Conservation (phyloP, 2,329 filamentous ascomycete species). For the Trichophyton equinum region DNA sequence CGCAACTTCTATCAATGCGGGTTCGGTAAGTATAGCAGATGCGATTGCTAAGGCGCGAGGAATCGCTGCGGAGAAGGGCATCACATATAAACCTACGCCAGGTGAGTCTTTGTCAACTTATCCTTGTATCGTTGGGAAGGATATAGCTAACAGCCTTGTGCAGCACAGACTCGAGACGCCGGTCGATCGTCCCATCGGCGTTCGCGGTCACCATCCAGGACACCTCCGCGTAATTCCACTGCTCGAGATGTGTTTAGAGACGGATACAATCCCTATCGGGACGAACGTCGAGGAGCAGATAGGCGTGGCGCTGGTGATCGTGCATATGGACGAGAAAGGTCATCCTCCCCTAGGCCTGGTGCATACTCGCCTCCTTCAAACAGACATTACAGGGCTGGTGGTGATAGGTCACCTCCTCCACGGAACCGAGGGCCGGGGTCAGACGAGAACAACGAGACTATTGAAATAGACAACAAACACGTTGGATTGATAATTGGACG, state of each 20-base stretch:
- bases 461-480: constrained; percentile 73
- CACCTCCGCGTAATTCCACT: constrained; percentile 44
- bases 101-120: constrained; percentile 13
- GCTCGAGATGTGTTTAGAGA: constrained; percentile 57
- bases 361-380: constrained; percentile 50
- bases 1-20: constrained; percentile 66
- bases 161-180: neutral
- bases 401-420: constrained; percentile 47
- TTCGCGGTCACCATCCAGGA: constrained; percentile 47
- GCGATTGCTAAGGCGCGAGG: constrained; percentile 74
- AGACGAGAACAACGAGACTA: constrained; percentile 65
- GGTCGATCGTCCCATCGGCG: constrained; percentile 44
- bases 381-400: constrained; percentile 37
- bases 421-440: constrained; percentile 30
- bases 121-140: neutral
- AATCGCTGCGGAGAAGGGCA: constrained; percentile 66
- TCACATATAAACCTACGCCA: constrained; percentile 37
- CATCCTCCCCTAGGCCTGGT: constrained; percentile 53
- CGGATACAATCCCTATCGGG: constrained; percentile 69
- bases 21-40: constrained; percentile 71
- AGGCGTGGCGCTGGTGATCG: constrained; percentile 40
- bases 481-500: constrained; percentile 85
- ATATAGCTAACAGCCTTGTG: neutral
- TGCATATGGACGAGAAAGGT: constrained; percentile 53
- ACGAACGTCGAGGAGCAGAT: constrained; percentile 64